Conservation (phyloP, 495 filamentous ascomycete genomes). For the Hypoxylon intermedium region DNA sequence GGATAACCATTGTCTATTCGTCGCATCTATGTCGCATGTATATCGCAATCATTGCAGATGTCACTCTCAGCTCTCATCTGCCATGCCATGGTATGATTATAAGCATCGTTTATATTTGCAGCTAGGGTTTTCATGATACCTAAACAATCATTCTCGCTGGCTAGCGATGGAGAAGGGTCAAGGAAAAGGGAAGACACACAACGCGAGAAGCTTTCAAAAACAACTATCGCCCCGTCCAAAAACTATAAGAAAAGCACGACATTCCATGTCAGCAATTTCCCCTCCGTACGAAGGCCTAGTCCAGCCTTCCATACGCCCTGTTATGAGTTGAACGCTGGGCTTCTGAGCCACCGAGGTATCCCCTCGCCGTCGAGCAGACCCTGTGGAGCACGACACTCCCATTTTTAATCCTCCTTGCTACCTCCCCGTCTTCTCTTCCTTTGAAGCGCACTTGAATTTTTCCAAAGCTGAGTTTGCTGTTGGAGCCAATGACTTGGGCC, state of each 20-base stretch:
- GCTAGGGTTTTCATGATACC: conserved; percentile 34
- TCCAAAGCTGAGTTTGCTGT: conserved; percentile 22
- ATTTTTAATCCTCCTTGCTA: conserved; percentile 28
- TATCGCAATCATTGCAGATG: no score
- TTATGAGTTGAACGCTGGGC: conserved; percentile 22
- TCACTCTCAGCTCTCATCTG: not conserved
- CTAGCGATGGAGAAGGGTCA: conserved; percentile 31
- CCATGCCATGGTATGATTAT: conserved; percentile 14
- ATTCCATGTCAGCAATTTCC: conserved; percentile 35
- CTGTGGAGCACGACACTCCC: conserved; percentile 21
- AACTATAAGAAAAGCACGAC: conserved; percentile 37
- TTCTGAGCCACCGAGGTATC: conserved; percentile 21
- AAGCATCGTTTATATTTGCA: conserved; percentile 38
- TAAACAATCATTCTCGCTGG: conserved; percentile 36
- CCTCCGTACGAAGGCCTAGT: conserved; percentile 12
- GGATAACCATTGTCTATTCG: no score
- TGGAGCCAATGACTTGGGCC: conserved; percentile 16
- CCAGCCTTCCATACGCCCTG: conserved; percentile 32
- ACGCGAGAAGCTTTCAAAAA: conserved; percentile 36
- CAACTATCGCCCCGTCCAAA: conserved; percentile 27
- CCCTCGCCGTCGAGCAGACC: conserved; percentile 21
- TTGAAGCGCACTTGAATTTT: conserved; percentile 26
- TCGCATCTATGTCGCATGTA: no score
- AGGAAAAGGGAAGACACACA: conserved; percentile 32
- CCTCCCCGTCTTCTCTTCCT: conserved; percentile 14